A percentile compares a stretch with the other conserved stretches of the same genome.
Evolutionary conservation across 768 basidiomycete species (phyloP).

Genomic region (Calocera viscosa): DNA sequence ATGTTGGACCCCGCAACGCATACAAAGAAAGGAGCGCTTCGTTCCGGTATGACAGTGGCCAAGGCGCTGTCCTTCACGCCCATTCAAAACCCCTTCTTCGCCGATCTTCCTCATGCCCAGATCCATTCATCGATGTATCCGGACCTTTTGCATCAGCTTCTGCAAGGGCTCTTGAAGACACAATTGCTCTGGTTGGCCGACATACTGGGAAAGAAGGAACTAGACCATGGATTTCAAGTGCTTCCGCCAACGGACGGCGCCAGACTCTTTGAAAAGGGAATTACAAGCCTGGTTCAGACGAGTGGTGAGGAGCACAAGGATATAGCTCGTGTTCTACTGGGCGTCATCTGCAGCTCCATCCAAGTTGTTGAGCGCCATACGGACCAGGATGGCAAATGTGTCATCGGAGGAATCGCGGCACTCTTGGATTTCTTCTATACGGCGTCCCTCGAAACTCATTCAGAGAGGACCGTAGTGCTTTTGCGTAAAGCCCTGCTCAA

Average conservation of each 20-base stretch:
- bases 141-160: constrained; percentile 29
- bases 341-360: constrained; percentile 11
- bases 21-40: not conserved
- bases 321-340: constrained; percentile 9
- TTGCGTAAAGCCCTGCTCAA: not conserved
- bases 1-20: not conserved
- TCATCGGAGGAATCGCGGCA: constrained; percentile 19
- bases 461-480: not conserved
- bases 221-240: constrained; percentile 13
- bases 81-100: constrained; percentile 21
- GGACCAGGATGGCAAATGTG: not conserved
- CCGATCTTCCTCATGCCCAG: constrained; percentile 24
- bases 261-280: constrained; percentile 15
- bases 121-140: constrained; percentile 24
- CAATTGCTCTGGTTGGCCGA: not conserved
- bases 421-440: constrained; percentile 33
- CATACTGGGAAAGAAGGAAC: not conserved
- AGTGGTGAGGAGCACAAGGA: constrained; percentile 14
- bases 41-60: not conserved
- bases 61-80: constrained; percentile 7
- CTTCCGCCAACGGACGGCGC: constrained; percentile 12
- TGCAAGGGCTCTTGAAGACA: constrained; percentile 27
- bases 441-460: constrained; percentile 19
- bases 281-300: constrained; percentile 11
- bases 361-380: not conserved